Evolutionary conservation across 495 filamentous ascomycete species (phyloP).

Genomic region (Penicillium arizonense): DNA sequence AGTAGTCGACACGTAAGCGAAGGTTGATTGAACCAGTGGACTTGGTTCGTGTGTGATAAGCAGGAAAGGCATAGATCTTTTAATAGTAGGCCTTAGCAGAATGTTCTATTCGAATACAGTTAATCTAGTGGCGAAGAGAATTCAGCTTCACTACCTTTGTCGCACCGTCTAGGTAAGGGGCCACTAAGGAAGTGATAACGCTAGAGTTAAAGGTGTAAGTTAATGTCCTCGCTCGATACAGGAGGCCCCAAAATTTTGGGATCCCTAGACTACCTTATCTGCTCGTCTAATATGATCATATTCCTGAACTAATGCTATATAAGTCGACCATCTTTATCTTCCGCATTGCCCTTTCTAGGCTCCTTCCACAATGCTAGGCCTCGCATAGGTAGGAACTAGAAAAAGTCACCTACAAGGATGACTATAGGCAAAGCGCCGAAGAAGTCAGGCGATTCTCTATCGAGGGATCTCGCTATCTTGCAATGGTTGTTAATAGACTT

Average conservation of each 20-base stretch:
- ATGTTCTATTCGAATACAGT: slow-evolving; percentile 9
- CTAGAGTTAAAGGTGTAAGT: no score
- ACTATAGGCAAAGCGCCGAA: background rate
- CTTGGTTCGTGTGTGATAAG: slow-evolving; percentile 1
- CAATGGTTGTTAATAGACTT: background rate
- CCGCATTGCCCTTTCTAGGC: no score
- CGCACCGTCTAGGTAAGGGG: background rate
- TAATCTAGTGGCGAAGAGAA: slow-evolving; percentile 6
- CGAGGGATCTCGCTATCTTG: background rate
- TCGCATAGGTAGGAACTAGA: background rate
- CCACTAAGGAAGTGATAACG: no score
- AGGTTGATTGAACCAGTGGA: no score
- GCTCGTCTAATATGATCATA: slow-evolving; percentile 1
- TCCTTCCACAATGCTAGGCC: background rate
- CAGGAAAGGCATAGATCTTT: slow-evolving; percentile 12
- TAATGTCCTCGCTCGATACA: no score
- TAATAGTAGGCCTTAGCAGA: slow-evolving; percentile 7
- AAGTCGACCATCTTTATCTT: background rate
- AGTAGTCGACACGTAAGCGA: no score
- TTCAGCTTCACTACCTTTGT: slow-evolving; percentile 11
- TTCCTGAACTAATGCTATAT: slow-evolving; percentile 11
- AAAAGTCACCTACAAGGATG: background rate
- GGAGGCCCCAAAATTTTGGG: no score
- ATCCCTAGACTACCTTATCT: background rate
- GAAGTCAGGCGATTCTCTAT: background rate